Percentiles rank a stretch among this genome's conserved stretches.
phyloP scores from a whole-genome alignment of 305 asterid species.

The Stenogyne calaminthoides region DNA sequence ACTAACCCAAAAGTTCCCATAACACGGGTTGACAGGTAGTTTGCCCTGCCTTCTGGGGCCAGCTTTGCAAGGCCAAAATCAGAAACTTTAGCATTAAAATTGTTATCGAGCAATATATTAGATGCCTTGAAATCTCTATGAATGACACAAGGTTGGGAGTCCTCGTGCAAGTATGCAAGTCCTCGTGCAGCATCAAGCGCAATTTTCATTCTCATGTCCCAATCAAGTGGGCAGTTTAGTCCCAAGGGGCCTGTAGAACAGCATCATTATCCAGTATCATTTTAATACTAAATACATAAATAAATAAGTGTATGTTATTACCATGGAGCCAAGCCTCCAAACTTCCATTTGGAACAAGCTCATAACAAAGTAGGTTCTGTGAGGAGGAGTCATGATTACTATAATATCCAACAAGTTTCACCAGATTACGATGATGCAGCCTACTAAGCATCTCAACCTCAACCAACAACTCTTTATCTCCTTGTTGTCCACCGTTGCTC shows the following conservation, averaged over 20 bases:
- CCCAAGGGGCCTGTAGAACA: conserved; percentile 81
- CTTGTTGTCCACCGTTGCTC: conserved; percentile 92
- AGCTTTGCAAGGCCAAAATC: conserved; percentile 97
- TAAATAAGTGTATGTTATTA: conserved; percentile 28
- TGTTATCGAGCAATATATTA: conserved; percentile 89
- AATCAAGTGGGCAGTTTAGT: conserved; percentile 89
- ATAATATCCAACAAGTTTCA: conserved; percentile 92
- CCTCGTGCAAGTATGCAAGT: conserved; percentile 97
- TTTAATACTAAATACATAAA: background rate
- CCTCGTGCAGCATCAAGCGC: conserved; percentile 99
- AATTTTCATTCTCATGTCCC: conserved; percentile 97
- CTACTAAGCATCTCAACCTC: conserved; percentile 99
- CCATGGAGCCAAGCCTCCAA: conserved; percentile 99
- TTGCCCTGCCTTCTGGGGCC: conserved; percentile 95
- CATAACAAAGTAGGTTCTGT: conserved; percentile 91
- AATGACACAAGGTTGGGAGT: conserved; percentile 96
- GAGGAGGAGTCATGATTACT: conserved; percentile 76
- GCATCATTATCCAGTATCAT: background rate
- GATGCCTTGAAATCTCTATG: conserved; percentile 98
- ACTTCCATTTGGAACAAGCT: conserved; percentile 97
- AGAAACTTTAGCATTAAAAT: conserved; percentile 93
- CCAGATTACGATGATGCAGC: conserved; percentile 93
- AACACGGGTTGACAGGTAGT: conserved; percentile 93
- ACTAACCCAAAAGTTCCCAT: conserved; percentile 99
- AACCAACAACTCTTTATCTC: conserved; percentile 89